Base-by-base conservation (phyloP, 495 filamentous ascomycete species). In the Aspergillus biplanus region DNA sequence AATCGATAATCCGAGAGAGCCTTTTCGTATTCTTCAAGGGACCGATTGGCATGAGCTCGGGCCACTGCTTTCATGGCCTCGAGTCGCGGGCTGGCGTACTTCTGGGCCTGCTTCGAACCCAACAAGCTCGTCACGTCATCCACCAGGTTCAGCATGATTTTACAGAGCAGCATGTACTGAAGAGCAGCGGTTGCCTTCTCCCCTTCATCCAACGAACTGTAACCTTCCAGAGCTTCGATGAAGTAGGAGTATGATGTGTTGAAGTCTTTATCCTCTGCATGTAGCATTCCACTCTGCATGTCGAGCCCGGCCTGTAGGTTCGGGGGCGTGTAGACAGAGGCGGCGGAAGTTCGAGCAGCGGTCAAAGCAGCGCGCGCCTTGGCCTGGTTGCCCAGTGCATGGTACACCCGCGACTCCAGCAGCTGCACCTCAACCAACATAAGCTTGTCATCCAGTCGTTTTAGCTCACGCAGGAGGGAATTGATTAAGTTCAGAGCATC, bases 61-160 rank as follows among this genome's bases (percentile, higher is more conserved):
- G 95, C 96, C 59, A 99, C 93, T 12, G 95, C 92, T 80, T 97
- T 98, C 94, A 99, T 99, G 47, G 95, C 95, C 77, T 99, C 95
- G 64, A 99, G 86, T 64, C 91, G 92, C 76, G 91, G 88, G 58
- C 93, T 93, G 31, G 94, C 93, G 75, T 98, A 97, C 78, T 96
- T 95, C 69, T 93, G 85, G 34, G 95, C 95, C 74, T 96, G 92
- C 83, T 99, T 99, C 50, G 90, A 93, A 15, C 89, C 87, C 86
- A 98, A 90, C 58, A 99, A 82, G 69, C 87, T 84, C 77, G 92
- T 93, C 71, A 99, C 94, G 78, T 99, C 95, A 81, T 97, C 93
- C 65, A 86, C 92, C 35, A 94, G 80, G 80, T 99, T 99, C 65
- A 97, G 83, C 95, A 99, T 98, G 80, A 99, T 96, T 83, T 98